Base-by-base conservation (phyloP, 2,329 filamentous ascomycete genomes). In the Fusarium protoensiforme region DNA sequence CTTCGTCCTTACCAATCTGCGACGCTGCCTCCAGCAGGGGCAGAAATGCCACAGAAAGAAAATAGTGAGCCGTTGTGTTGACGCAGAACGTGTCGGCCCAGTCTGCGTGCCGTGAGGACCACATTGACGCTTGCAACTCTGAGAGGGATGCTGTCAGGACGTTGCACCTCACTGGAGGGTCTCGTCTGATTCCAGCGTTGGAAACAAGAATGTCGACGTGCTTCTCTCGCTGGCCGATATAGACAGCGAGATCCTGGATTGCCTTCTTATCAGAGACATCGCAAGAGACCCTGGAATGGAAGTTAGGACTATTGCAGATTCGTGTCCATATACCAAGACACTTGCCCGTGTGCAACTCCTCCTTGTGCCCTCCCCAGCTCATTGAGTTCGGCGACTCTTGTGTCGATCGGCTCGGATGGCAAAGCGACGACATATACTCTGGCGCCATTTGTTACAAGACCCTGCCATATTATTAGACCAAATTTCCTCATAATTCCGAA, bases 1-100 rank as follows among this genome's bases (percentile, higher is more conserved):
- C 86, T 27, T 84, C 62, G 5, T 58, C 59, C 54, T 73, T 39
- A 2, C 74, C 75, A 77, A 79, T 68, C 6, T 79, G 76, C 6
- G 82, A 80, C 0, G 85, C 85, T 7, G 82, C 81, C 1, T 77
- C 81, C 2, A 88, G 78, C 4, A 87, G 75, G 14, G 84, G 83
- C 3, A 87, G 72, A 7, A 87, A 78, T 1, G 85, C 85, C 3
- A 87, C 85, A 1, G 82, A 81, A 10, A 87, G 78, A 71, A 85
- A 87, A 62, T 87, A 87, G 65, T 87, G 86, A 2, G 86, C 85
- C 5, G 85, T 85, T 0, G 84, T 85, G 67, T 88, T 88, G 51
- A 87, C 78, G 18, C 80, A 77, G 65, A 88, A 87, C 1, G 85
- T 85, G 35, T 82, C 78, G 0, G 80, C 80, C 85, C 86, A 87